Percentiles rank a stretch among this genome's conserved stretches.
Evolutionary conservation across 2,329 filamentous ascomycete species (phyloP).

Genomic region (Cladophialophora yegresii): DNA sequence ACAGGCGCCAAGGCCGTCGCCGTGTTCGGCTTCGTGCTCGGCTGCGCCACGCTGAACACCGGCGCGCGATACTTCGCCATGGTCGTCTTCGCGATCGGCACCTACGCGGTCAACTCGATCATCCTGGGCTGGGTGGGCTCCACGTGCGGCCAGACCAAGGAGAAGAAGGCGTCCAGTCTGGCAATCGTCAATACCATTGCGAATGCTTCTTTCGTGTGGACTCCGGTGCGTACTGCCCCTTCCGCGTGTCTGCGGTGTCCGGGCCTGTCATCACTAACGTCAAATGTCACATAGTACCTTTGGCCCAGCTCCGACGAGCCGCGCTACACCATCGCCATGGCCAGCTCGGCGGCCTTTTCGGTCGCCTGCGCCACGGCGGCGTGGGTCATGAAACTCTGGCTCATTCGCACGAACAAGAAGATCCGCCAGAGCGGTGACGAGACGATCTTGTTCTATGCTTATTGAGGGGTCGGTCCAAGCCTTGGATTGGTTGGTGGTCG

Average conservation of each 20-base stretch:
- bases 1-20: slow-evolving; percentile 62
- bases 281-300: slow-evolving; percentile 57
- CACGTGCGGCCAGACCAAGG: slow-evolving; percentile 60
- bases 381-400: slow-evolving; percentile 18
- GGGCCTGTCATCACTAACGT: neutral
- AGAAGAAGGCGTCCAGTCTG: slow-evolving; percentile 49
- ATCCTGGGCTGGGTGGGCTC: slow-evolving; percentile 48
- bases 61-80: slow-evolving; percentile 39
- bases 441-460: slow-evolving; percentile 24
- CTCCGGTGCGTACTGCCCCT: slow-evolving; percentile 41
- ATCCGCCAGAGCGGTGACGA: slow-evolving; percentile 7
- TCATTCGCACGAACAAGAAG: slow-evolving; percentile 16
- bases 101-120: slow-evolving; percentile 44
- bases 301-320: slow-evolving; percentile 54
- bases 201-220: slow-evolving; percentile 70
- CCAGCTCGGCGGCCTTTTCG: slow-evolving; percentile 12
- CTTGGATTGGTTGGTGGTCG: too few relatives aligned
- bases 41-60: slow-evolving; percentile 50
- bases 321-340: slow-evolving; percentile 39
- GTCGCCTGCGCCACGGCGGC: slow-evolving; percentile 12
- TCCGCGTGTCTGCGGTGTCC: too few relatives aligned
- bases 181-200: slow-evolving; percentile 58
- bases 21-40: slow-evolving; percentile 44
- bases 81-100: slow-evolving; percentile 40
- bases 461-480: slow-evolving; percentile 5